Base-by-base conservation (phyloP, 345 rosid species). In the Salix udensis region DNA sequence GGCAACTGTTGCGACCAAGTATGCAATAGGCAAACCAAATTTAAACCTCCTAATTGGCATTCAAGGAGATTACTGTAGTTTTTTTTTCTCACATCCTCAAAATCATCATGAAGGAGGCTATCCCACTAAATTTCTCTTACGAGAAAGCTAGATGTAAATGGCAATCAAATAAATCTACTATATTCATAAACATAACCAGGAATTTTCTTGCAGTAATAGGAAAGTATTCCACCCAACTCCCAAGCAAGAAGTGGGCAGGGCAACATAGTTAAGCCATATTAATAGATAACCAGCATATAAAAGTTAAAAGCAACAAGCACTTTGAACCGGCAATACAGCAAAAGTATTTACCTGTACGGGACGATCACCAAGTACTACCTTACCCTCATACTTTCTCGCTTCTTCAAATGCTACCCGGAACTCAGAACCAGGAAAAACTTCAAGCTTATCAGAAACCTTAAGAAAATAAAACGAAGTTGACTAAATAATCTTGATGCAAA, bases 341-440 rank as follows among this genome's bases (percentile, higher is more conserved):
- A 66, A 50, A 73, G 48, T 24, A 74, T 74, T 77, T 70, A 91
- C 99, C 88, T 93, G 87, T 40, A 93, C 94, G 30, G 97, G 97
- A 68, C 99, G 98, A 90, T 96, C 99, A 77, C 99, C 99, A 73
- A 93, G 94, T 74, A 92, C 75, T 72, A 93, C 96, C 82, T 84
- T 89, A 72, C 92, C 91, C 72, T 90, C 91, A 85, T 93, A 91
- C 74, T 90, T 87, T 78, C 66, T 84, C 40, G 99, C 99, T 86
- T 92, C 98, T 86, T 96, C 94, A 87, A 42, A 91, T 65, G 95
- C 99, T 82, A 91, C 94, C 70, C 96, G 97, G 81, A 96, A 93
- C 82, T 93, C 99, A 69, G 96, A 87, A 46, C 97, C 98, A 79
- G 99, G 98, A 74, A 89, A 84, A 77, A 90, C 96, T 74, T 93